Percentiles rank a stretch among this genome's conserved stretches.
phyloP scores from a whole-genome alignment of 2,329 filamentous ascomycete species.

The Beauveria sp. region DNA sequence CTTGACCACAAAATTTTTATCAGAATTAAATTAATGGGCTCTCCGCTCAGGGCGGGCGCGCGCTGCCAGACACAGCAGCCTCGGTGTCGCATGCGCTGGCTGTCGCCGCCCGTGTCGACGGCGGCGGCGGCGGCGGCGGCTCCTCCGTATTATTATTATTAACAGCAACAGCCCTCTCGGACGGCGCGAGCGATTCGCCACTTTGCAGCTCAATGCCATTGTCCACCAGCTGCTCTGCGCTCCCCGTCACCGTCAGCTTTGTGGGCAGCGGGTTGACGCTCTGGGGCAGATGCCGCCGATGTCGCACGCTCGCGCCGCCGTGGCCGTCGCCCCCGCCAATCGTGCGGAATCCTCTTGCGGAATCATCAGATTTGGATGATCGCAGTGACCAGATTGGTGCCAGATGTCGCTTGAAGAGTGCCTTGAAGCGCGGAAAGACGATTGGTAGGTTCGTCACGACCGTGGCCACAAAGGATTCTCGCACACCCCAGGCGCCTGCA shows the following conservation, averaged over 20 bases:
- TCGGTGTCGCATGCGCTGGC: not conserved
- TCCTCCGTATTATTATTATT: not conserved
- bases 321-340: slow-evolving; percentile 8
- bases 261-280: slow-evolving; percentile 9
- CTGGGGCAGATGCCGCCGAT: not conserved
- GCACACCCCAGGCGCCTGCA: slow-evolving; percentile 12
- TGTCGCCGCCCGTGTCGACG: not conserved
- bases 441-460: slow-evolving; percentile 31
- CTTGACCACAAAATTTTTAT: too few relatives aligned
- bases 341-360: slow-evolving; percentile 8
- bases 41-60: not conserved
- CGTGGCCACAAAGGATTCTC: slow-evolving; percentile 29
- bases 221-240: slow-evolving; percentile 6
- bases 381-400: slow-evolving; percentile 15
- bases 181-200: not conserved
- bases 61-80: not conserved
- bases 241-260: slow-evolving; percentile 8
- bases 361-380: slow-evolving; percentile 12
- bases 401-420: slow-evolving; percentile 19
- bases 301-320: not conserved
- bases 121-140: not conserved
- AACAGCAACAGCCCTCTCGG: not conserved
- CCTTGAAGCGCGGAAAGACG: slow-evolving; percentile 21
- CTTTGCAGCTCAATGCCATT: not conserved
- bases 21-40: not conserved